Evolutionary conservation across 1,284 basidiomycete species (phyloP).

Genomic region (Puccinia novopanici): DNA sequence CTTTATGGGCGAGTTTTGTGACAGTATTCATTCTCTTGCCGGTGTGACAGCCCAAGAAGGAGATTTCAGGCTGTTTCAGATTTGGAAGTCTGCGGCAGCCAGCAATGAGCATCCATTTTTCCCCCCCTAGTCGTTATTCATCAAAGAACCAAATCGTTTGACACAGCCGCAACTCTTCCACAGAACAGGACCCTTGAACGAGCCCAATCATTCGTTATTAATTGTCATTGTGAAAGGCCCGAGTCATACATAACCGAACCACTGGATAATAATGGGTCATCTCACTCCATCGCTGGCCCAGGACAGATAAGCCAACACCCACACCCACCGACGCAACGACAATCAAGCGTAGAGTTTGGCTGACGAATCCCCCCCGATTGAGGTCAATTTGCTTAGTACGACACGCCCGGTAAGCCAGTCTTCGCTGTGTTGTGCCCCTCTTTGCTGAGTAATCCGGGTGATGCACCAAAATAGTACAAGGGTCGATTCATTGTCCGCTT

Average conservation of each 20-base stretch:
- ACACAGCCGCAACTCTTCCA: too few relatives aligned
- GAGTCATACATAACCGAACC: neutral
- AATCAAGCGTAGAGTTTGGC: too few relatives aligned
- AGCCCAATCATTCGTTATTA: neutral
- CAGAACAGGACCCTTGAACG: neutral
- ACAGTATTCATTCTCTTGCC: too few relatives aligned
- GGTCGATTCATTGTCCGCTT: slow-evolving; percentile 1
- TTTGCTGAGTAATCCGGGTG: slow-evolving; percentile 10
- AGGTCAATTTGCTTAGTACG: neutral
- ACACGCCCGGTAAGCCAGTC: neutral
- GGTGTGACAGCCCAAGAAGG: neutral
- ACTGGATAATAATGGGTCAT: too few relatives aligned
- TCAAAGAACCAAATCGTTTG: neutral
- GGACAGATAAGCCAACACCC: too few relatives aligned
- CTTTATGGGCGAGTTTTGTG: too few relatives aligned
- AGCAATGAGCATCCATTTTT: neutral
- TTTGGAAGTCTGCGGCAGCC: too few relatives aligned
- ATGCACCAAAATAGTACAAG: slow-evolving; percentile 13
- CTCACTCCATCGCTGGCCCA: too few relatives aligned
- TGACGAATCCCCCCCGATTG: neutral
- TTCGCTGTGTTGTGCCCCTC: neutral
- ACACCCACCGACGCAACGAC: too few relatives aligned
- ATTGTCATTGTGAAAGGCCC: neutral
- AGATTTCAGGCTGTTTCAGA: neutral
- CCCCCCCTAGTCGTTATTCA: neutral